Evolutionary conservation across 1,139 yeast species (phyloP).

Genomic region (Yamadazyma trypodendri): DNA sequence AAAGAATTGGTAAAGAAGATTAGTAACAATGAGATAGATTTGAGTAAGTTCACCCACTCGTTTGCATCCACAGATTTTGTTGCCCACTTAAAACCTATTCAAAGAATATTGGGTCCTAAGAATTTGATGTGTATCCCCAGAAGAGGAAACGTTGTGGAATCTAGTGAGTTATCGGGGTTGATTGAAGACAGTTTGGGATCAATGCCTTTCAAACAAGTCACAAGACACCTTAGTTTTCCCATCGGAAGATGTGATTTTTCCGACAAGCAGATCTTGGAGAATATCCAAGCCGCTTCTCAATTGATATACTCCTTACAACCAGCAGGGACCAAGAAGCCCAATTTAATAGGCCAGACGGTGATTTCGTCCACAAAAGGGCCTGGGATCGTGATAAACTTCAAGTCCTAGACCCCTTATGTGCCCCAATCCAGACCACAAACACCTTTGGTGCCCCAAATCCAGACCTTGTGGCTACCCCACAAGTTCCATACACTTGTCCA

Average conservation of each 20-base stretch:
- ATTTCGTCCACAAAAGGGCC: constrained; percentile 80
- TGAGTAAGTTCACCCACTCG: constrained; percentile 69
- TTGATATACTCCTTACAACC: constrained; percentile 62
- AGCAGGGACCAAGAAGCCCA: constrained; percentile 63
- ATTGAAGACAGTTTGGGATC: constrained; percentile 63
- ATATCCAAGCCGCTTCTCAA: constrained; percentile 67
- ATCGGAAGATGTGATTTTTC: constrained; percentile 79
- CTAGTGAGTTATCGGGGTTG: constrained; percentile 45
- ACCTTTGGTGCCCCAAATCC: too few species aligned
- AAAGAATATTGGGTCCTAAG: constrained; percentile 80
- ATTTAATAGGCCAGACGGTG: constrained; percentile 67
- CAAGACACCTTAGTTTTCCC: constrained; percentile 59
- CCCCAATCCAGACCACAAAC: too few species aligned
- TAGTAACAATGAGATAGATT: constrained; percentile 48
- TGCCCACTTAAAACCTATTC: constrained; percentile 59
- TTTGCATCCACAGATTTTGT: constrained; percentile 85
- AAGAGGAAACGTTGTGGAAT: constrained; percentile 82
- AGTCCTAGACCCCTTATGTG: constrained; percentile 9
- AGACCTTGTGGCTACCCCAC: too few species aligned
- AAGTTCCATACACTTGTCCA: too few species aligned
- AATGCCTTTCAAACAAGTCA: constrained; percentile 70
- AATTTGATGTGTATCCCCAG: constrained; percentile 88
- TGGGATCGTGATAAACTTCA: constrained; percentile 65
- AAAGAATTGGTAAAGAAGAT: constrained; percentile 65
- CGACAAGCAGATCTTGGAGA: constrained; percentile 72